Base-by-base conservation (phyloP, 768 basidiomycete species). In the Tubosaeta sp. region DNA sequence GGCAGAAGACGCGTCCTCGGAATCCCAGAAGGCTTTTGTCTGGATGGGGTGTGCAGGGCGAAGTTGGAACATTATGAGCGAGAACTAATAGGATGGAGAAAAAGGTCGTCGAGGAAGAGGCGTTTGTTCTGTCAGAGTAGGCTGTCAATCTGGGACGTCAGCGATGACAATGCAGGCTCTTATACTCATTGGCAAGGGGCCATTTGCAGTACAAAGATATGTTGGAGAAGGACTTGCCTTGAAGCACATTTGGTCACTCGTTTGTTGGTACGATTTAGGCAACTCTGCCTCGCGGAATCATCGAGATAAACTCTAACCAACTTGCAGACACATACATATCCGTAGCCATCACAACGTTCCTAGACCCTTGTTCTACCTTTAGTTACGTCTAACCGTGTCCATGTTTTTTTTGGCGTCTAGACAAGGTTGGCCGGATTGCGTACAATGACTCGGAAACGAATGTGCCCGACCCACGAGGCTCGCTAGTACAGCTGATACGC, bases 21-120 rank as follows among this genome's bases (percentile, higher is more conserved):
- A 68, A 32, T 69, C 67, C 67, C 67, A 69, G 57, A 69, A 55
- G 53, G 69, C 67, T 69, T 69, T 69, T 51, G 67, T 68, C 57
- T 69, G 67, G 31, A 62, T 71, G 32, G 69, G 67, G 59, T 69
- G 67, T 25, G 69, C 67, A 33, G 67, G 67, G 39, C 65, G 67
- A 56, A 69, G 61, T 50, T 69, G 67, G 60, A 71, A 67, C 67
- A 69, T 69, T 58, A 59, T 66, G 55, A 55, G 38, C 41, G n/a
- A 43, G 49, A 48, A 53, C 53, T 50, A 66, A 61, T 53, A 56
- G 56, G 54, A 9, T 52, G 44, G 46, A 55, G 55, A 43, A 53
- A 58, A 59, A 55, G 57, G 60, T 54, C 41, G 62, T 50, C 46
- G 58, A 35, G 57, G 43, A 42, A 42, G n/a, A 43, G 52, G 61